A percentile compares a stretch with the other conserved stretches of the same genome.
phyloP scores from a whole-genome alignment of 306 rosid species.

The Cucurbita pepo region DNA sequence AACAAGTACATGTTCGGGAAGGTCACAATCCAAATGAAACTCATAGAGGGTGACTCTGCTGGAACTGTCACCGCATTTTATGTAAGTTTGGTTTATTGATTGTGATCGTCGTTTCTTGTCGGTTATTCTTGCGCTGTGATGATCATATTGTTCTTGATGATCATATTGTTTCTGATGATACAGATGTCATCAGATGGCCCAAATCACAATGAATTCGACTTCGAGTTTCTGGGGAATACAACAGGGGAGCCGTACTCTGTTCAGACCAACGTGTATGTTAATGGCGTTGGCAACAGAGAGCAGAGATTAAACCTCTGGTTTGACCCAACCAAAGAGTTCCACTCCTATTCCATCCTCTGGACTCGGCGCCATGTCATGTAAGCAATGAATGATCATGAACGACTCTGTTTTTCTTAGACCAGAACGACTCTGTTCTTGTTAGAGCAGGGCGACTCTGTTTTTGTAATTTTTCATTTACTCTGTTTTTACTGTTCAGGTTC shows the following conservation, averaged over 20 bases:
- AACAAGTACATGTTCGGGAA: slow-evolving; percentile 82
- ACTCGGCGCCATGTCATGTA: slow-evolving; percentile 85
- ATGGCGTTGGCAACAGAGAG: slow-evolving; percentile 83
- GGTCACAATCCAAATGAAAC: slow-evolving; percentile 69
- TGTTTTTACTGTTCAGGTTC: slow-evolving; percentile 24
- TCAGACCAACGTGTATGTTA: slow-evolving; percentile 76
- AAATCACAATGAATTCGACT: slow-evolving; percentile 78
- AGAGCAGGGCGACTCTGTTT: not conserved
- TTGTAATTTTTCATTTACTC: not conserved
- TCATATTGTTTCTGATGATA: too few relatives aligned
- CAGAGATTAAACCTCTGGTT: slow-evolving; percentile 96
- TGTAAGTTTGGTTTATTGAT: slow-evolving; percentile 23
- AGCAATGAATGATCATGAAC: slow-evolving; percentile 4
- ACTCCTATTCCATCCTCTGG: slow-evolving; percentile 74
- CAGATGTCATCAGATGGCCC: slow-evolving; percentile 97
- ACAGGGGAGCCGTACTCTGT: slow-evolving; percentile 82
- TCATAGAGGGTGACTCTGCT: slow-evolving; percentile 86
- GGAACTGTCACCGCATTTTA: slow-evolving; percentile 97
- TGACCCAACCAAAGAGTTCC: slow-evolving; percentile 74
- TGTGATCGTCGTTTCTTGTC: too few relatives aligned
- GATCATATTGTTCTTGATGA: not conserved
- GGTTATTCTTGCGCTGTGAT: too few relatives aligned
- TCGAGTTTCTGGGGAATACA: slow-evolving; percentile 82
- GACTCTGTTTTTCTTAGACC: not conserved
- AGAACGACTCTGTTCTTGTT: not conserved